phyloP scores from a whole-genome alignment of 2,329 filamentous ascomycete species.

The Aureobasidium sp. region DNA sequence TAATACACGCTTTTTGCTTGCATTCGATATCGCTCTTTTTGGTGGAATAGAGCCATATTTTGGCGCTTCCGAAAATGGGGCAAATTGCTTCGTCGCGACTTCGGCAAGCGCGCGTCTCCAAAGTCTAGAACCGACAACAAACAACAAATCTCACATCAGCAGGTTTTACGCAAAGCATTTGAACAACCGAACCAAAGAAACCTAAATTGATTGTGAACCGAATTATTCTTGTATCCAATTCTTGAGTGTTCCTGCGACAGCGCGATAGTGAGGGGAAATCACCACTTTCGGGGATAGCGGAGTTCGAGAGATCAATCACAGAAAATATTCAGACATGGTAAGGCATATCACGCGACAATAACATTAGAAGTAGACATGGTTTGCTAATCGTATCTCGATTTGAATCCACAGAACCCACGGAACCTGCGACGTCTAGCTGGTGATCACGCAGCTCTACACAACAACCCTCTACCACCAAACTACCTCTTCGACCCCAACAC shows the following conservation, averaged over 20 bases:
- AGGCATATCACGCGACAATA: not conserved
- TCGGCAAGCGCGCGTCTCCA: not conserved
- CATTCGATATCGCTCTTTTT: not conserved
- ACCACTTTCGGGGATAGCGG: not conserved
- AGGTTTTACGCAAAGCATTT: not conserved
- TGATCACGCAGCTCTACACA: slow-evolving; percentile 51
- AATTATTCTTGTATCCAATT: not conserved
- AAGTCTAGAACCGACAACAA: slow-evolving; percentile 1
- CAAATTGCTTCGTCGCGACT: not conserved
- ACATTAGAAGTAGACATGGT: too few relatives aligned
- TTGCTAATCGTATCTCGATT: not conserved
- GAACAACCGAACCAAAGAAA: not conserved
- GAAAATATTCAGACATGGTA: not conserved
- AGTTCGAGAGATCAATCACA: not conserved
- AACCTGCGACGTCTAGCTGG: slow-evolving; percentile 49
- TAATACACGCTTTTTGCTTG: not conserved
- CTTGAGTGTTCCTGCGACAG: not conserved
- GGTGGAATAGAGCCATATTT: not conserved
- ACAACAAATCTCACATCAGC: not conserved
- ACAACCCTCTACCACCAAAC: slow-evolving; percentile 48
- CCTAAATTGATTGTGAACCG: not conserved
- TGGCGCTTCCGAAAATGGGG: not conserved
- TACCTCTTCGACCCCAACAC: slow-evolving; percentile 46
- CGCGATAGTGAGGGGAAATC: not conserved
- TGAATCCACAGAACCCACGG: slow-evolving; percentile 33